Base-by-base conservation (phyloP, 768 basidiomycete species). In the Termitomyces sp. region DNA sequence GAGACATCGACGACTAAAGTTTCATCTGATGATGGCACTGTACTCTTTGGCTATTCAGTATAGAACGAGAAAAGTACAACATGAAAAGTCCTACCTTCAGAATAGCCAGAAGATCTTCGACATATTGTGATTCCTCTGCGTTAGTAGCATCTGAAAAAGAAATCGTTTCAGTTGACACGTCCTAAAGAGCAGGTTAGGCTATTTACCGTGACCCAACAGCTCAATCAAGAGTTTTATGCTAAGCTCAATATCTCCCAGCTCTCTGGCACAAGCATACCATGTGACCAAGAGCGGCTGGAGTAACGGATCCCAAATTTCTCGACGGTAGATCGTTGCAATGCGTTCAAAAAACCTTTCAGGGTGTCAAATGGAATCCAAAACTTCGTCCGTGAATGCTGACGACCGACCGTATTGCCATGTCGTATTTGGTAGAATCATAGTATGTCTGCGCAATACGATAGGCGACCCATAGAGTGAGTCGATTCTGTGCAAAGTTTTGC, bases 361-460 rank as follows among this genome's bases (percentile, higher is more conserved):
- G 4, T n/a, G 43, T 56, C 37, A 51, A n/a, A 49, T 42, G 28
- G 32, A 47, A 41, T 42, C 19, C 3, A 32, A 40, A 4, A 14
- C 43, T 23, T 25, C 21, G 42, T 35, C 7, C 27, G 23, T 32
- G 17, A n/a, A 45, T 9, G 10, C 23, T 28, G 2, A 21, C n/a
- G 10, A 70, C 79, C 44, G 56, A 94, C 91, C 88, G 82, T 66
- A 95, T 82, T 11, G 94, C 94, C 79, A 93, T 82, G 53, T 94
- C 92, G 63, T 86, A 88, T 66, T 94, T 91, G 0, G 83, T 84
- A 2, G 88, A 83, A 14, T 85, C 78, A 58, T 83, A 81, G 67
- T 98, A 95, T 3, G 89, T 89, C 58, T 89, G 83, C 0, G 94
- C 96, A 54, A 99, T 98, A 32, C 87, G 83, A 68, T 83, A 89